Percentiles rank a stretch among this genome's conserved stretches.
These are phyloP conservation scores for Coriaria nepalensis DNA, from an alignment of 306 rosid species.

Conservation along the genomic window DNA sequence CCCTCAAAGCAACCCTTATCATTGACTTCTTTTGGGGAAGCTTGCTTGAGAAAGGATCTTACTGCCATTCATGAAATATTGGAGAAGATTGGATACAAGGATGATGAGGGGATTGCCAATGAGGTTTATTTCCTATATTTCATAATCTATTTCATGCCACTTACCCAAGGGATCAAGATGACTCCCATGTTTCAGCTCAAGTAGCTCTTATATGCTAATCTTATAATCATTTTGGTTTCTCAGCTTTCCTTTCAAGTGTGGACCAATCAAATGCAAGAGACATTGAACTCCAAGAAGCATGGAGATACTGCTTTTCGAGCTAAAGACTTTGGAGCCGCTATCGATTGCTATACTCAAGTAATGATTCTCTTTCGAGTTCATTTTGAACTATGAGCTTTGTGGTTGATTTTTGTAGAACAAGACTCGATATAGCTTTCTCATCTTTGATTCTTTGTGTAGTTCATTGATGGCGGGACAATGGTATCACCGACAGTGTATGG, in stretches of 20 bases:
- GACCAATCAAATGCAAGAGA: constrained; percentile 95
- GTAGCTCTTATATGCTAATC: too few species aligned
- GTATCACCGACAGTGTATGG: constrained; percentile 88
- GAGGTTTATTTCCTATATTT: constrained; percentile 40
- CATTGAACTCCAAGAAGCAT: constrained; percentile 74
- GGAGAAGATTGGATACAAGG: constrained; percentile 82
- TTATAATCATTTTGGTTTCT: constrained; percentile 16
- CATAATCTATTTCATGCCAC: not conserved
- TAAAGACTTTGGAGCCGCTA: constrained; percentile 60
- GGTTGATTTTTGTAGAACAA: not conserved
- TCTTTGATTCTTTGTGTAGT: constrained; percentile 31
- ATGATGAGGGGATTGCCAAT: constrained; percentile 83
- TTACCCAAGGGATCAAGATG: not conserved
- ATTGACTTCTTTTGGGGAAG: constrained; percentile 79
- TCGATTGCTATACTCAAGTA: constrained; percentile 76
- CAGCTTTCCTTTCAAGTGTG: constrained; percentile 98
- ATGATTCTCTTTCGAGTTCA: constrained; percentile 8
- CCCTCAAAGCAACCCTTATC: constrained; percentile 42
- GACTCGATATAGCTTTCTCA: too few species aligned
- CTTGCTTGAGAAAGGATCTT: constrained; percentile 65
- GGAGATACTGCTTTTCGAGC: constrained; percentile 91
- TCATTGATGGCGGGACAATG: constrained; percentile 93
- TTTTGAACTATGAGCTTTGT: not conserved
- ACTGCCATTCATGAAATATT: constrained; percentile 74
- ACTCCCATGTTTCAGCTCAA: too few species aligned